Evolutionary conservation across 1,139 yeast genomes (phyloP).

Genomic region (Pneumocystis carinii): DNA sequence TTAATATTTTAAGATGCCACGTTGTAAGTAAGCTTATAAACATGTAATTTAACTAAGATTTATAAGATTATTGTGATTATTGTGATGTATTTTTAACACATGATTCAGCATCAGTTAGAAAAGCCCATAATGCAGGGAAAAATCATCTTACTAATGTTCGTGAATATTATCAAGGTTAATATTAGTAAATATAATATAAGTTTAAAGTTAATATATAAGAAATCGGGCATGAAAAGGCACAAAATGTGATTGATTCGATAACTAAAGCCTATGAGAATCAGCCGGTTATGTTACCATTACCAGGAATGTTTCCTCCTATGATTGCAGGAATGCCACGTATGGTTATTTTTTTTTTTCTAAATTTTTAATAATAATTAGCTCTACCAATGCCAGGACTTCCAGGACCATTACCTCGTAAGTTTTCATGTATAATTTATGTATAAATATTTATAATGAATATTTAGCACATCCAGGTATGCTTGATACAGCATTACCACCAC

Average conservation of each 20-base stretch:
- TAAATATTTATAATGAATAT: not conserved
- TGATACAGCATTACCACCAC: slow-evolving; percentile 14
- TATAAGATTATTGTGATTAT: slow-evolving; percentile 61
- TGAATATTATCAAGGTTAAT: slow-evolving; percentile 50
- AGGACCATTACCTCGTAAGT: slow-evolving; percentile 6
- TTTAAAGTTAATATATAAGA: slow-evolving; percentile 9
- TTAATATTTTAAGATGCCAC: not conserved
- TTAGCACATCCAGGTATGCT: not conserved
- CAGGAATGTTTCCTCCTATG: slow-evolving; percentile 5
- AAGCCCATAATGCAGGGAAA: slow-evolving; percentile 66
- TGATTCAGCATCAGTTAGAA: slow-evolving; percentile 74
- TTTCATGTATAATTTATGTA: slow-evolving; percentile 12
- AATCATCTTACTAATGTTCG: slow-evolving; percentile 64
- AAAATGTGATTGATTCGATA: slow-evolving; percentile 13
- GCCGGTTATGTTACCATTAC: slow-evolving; percentile 18
- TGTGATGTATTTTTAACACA: slow-evolving; percentile 77
- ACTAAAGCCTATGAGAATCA: slow-evolving; percentile 10
- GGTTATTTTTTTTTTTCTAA: not conserved
- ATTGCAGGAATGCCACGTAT: slow-evolving; percentile 6
- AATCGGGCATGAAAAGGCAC: slow-evolving; percentile 18
- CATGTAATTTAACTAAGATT: slow-evolving; percentile 8
- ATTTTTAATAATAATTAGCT: slow-evolving; percentile 16
- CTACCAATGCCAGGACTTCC: slow-evolving; percentile 13
- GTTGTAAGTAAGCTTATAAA: slow-evolving; percentile 1
- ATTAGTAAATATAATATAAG: not conserved